phyloP scores from a whole-genome alignment of 169 alveolate genomes.

The Plasmodium yoelii region DNA sequence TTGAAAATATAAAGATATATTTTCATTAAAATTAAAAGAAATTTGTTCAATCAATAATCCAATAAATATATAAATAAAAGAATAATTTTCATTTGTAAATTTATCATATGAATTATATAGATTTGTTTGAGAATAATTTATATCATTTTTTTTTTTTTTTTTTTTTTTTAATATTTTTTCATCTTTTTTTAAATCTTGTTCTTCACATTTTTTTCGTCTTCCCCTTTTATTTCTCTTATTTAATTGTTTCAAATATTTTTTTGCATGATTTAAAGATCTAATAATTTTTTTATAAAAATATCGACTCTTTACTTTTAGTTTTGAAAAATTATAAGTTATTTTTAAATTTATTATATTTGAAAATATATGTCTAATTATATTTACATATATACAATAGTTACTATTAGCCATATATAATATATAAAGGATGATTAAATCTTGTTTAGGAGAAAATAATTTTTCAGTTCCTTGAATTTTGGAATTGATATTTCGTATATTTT shows the following conservation, averaged over 20 bases:
- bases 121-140: not conserved
- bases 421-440: conserved; percentile 43
- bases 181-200: not conserved
- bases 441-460: conserved; percentile 14
- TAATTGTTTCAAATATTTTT: conserved; percentile 10
- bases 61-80: conserved; percentile 44
- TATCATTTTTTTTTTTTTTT: not conserved
- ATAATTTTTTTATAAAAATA: conserved; percentile 23
- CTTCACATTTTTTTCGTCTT: not conserved
- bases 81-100: conserved; percentile 35
- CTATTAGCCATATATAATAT: conserved; percentile 15
- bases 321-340: conserved; percentile 33
- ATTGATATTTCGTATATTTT: not conserved
- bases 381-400: conserved; percentile 37
- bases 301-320: conserved; percentile 29
- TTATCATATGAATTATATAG: conserved; percentile 9
- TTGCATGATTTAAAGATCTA: conserved; percentile 27
- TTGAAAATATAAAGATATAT: conserved; percentile 10
- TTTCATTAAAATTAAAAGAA: conserved; percentile 9
- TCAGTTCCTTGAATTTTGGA: not conserved
- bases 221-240: not conserved
- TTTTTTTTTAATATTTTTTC: conserved; percentile 1
- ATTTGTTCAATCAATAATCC: conserved; percentile 43
- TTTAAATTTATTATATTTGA: conserved; percentile 24
- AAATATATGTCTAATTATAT: conserved; percentile 26